A percentile compares a stretch with the other conserved stretches of the same genome.
Conservation (phyloP, 2,329 filamentous ascomycete species). For the Aureobasidium sp. region DNA sequence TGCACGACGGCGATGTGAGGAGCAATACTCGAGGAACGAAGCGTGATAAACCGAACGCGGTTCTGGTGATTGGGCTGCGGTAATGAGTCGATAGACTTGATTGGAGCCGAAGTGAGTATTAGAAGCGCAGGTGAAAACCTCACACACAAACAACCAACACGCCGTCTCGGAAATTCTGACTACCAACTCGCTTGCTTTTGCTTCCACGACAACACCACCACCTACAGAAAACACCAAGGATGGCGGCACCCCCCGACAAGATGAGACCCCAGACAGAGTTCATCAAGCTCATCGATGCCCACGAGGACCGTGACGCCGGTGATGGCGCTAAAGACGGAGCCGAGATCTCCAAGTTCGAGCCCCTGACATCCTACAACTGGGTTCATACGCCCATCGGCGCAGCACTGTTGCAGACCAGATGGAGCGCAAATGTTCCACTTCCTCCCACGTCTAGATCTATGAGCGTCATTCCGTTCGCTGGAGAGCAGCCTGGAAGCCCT, state of each 20-base stretch:
- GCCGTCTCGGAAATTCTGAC: neutral
- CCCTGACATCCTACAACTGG: neutral
- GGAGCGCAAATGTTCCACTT: neutral
- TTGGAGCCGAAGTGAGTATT: too few species aligned
- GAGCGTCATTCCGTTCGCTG: neutral
- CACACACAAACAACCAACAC: neutral
- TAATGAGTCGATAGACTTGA: too few species aligned
- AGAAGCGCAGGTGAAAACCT: neutral
- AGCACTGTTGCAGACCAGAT: neutral
- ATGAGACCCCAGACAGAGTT: neutral
- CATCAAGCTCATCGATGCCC: neutral
- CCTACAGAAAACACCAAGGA: neutral
- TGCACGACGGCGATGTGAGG: too few species aligned
- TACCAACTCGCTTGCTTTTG: neutral
- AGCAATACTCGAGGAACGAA: too few species aligned
- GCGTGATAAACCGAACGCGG: too few species aligned
- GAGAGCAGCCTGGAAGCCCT: neutral
- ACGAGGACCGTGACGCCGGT: neutral
- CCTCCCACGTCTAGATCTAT: neutral
- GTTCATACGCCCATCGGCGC: neutral
- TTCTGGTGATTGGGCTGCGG: too few species aligned
- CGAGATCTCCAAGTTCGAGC: neutral
- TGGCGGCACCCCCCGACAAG: neutral
- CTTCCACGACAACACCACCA: neutral
- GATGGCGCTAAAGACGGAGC: neutral